Base-by-base conservation (phyloP, 139 green algal genomes). In the Trebouxia sp. region DNA sequence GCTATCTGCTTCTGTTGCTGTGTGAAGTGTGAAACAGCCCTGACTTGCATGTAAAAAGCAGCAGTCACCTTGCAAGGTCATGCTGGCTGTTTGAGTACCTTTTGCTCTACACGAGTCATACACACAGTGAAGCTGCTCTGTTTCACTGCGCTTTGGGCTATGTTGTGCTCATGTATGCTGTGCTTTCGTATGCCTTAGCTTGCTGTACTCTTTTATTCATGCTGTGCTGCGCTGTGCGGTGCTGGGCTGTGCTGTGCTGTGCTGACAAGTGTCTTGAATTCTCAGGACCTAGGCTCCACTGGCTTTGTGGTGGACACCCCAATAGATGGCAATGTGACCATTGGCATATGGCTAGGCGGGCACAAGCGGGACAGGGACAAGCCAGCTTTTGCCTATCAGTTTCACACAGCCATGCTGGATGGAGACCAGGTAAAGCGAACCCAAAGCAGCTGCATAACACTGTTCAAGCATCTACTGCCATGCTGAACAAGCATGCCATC, bases 321-420 rank as follows among this genome's bases (percentile, higher is more conserved):
- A 0, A 66, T 90, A 0, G 41, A 76, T 30, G 78, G 78, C 6
- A 85, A 90, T 51, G 78, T 89, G 8, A 82, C 76, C 4, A 42
- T 90, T 58, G 86, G 81, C n/a, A 47, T 90, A 12, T 90, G 85
- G 85, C 85, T 90, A 38, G 75, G 80, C 10, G 82, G 85, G 62
- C 82, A 88, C 72, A 75, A 82, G 22, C 41, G 77, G 0, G 78
- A 84, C 28, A 86, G 81, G 65, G 85, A 87, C 32, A 66, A 65
- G 5, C 86, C 86, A 5, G 74, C 76, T 15, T 14, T 88, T 30
- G 82, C 86, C 4, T 90, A 86, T 35, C 58, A 86, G 17, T 90
- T 90, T 56, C 86, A 90, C 67, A 87, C 84, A 30, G 58, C 78
- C 17, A 88, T 90, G 67, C 56, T 88, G 15, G 51, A 82, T 28